A percentile compares a stretch with the other conserved stretches of the same genome.
Evolutionary conservation across 208 protist species (phyloP).

Genomic region (Angomonas ambiguus): DNA sequence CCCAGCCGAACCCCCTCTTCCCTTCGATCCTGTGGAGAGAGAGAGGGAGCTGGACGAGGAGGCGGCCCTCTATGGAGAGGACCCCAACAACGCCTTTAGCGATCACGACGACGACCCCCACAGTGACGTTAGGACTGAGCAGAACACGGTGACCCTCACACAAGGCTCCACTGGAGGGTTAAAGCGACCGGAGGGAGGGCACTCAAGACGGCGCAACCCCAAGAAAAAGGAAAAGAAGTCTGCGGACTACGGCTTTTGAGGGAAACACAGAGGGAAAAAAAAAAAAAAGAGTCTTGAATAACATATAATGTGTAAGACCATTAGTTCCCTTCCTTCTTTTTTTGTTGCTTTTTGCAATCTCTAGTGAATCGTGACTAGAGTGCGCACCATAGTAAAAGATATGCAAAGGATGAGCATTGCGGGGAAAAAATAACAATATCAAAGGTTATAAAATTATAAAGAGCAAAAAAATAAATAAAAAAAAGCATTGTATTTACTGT

Average conservation of each 20-base stretch:
- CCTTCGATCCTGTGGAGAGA: constrained; percentile 35
- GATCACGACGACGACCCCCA: neutral
- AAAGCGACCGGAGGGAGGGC: neutral
- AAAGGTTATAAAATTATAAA: no score
- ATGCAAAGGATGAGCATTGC: no score
- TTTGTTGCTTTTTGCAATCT: no score
- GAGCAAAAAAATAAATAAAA: neutral
- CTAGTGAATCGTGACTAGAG: no score
- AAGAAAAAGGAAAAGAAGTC: neutral
- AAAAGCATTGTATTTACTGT: neutral
- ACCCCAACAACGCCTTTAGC: neutral
- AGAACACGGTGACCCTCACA: no score
- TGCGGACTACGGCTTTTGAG: neutral
- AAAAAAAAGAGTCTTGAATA: neutral
- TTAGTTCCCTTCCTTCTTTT: no score
- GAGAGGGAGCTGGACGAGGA: constrained; percentile 15
- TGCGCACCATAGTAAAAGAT: no score
- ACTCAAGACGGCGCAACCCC: neutral
- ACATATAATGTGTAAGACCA: no score
- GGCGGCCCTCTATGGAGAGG: constrained; percentile 5
- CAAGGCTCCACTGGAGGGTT: neutral
- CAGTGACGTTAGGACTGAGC: neutral
- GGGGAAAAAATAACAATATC: no score
- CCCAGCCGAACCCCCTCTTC: constrained; percentile 40
- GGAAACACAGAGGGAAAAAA: neutral